Percentiles rank a stretch among this genome's conserved stretches.
These are phyloP conservation scores for Leishmania tarentolae DNA, from an alignment of 208 protist species.

Conservation along the genomic window DNA sequence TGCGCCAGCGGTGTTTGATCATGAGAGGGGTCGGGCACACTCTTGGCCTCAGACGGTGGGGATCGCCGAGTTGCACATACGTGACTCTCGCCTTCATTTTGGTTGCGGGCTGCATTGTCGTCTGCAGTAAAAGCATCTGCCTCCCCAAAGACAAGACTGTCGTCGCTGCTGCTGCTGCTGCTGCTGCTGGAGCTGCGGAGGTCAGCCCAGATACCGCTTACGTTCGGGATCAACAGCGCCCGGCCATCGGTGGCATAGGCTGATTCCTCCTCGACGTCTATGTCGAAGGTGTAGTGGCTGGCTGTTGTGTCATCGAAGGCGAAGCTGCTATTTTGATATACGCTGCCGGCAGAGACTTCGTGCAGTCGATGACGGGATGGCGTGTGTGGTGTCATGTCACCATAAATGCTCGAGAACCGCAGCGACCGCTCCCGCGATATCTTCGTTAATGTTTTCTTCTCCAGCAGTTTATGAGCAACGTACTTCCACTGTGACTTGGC, in stretches of 20 bases:
- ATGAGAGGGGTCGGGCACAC: neutral
- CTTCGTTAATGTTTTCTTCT: conserved; percentile 6
- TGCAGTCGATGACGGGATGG: neutral
- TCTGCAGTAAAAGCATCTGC: neutral
- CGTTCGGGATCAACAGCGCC: conserved; percentile 10
- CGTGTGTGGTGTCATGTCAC: neutral
- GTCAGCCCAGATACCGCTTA: conserved; percentile 17
- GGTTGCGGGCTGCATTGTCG: neutral
- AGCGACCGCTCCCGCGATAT: conserved; percentile 1
- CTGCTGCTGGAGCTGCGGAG: neutral
- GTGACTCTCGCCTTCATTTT: neutral
- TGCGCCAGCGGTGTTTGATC: neutral
- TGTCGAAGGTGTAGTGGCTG: neutral
- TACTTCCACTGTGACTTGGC: conserved; percentile 15
- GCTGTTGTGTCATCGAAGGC: neutral
- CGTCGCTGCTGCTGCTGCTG: neutral
- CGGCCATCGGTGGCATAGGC: conserved; percentile 14
- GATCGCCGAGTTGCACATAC: neutral
- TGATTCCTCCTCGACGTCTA: conserved; percentile 8
- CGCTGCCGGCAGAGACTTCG: neutral
- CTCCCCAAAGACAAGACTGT: neutral
- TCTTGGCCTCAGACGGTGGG: neutral
- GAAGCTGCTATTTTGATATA: neutral
- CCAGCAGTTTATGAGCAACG: neutral
- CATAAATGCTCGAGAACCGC: neutral